Evolutionary conservation across 2,329 filamentous ascomycete species (phyloP).

Genomic region (Shiraia bambusicola): DNA sequence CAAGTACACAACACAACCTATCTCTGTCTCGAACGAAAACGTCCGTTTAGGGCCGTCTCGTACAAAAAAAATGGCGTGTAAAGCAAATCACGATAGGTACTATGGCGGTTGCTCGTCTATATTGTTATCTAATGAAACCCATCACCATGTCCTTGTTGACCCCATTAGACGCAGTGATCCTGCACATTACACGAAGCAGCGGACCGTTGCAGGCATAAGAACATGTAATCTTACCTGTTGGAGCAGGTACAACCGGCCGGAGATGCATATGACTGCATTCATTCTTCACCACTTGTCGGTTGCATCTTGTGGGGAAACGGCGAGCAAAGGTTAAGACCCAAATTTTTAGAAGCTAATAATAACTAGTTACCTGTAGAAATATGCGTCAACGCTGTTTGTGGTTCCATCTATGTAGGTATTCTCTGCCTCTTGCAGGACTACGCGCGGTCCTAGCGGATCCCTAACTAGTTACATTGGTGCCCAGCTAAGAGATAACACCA

Average conservation of each 20-base stretch:
- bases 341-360: no score
- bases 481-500: conserved; percentile 9
- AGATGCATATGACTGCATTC: conserved; percentile 4
- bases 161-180: conserved; percentile 3
- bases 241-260: conserved; percentile 15
- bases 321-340: no score
- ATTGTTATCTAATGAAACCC: conserved; percentile 1
- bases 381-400: no score
- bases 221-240: conserved; percentile 7
- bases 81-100: neutral
- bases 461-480: no score
- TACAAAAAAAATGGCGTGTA: neutral
- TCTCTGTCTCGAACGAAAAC: neutral
- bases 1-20: neutral
- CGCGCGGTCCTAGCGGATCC: conserved; percentile 5
- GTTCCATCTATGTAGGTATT: conserved; percentile 3
- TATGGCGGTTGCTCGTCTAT: neutral
- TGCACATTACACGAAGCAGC: neutral
- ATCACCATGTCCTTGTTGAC: conserved; percentile 4
- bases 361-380: no score
- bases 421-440: conserved; percentile 1
- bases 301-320: neutral
- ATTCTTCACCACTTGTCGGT: conserved; percentile 9
- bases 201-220: conserved; percentile 6
- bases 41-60: neutral